Conservation (phyloP, 2,329 filamentous ascomycete genomes). For the Colletotrichum filicis region DNA sequence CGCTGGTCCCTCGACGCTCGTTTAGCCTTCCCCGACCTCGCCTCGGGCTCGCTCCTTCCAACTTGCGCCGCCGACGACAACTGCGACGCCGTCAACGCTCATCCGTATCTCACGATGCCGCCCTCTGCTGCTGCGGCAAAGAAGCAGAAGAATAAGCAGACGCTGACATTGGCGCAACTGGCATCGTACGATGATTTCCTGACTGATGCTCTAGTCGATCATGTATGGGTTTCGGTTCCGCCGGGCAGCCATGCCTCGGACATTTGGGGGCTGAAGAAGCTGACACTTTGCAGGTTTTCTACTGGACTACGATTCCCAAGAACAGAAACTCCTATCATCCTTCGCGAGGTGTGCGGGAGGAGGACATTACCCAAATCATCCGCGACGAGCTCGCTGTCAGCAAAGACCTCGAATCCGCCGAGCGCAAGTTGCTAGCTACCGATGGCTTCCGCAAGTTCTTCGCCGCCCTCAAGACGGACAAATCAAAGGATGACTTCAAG, state of each 20-base stretch:
- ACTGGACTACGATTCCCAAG: constrained; percentile 96
- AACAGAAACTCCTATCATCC: constrained; percentile 89
- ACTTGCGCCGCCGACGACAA: constrained; percentile 17
- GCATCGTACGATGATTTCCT: constrained; percentile 95
- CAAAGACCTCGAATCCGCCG: constrained; percentile 77
- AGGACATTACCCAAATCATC: constrained; percentile 70
- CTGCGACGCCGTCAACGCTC: constrained; percentile 3
- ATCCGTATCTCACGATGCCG: constrained; percentile 46
- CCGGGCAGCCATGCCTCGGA: background rate
- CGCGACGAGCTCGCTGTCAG: constrained; percentile 77
- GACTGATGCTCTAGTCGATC: constrained; percentile 94
- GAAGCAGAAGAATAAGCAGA: constrained; percentile 74
- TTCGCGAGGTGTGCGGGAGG: constrained; percentile 79
- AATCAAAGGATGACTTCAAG: constrained; percentile 85
- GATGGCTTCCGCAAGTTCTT: constrained; percentile 80
- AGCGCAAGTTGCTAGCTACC: constrained; percentile 77
- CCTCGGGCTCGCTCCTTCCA: constrained; percentile 6
- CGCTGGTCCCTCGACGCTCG: constrained; percentile 24
- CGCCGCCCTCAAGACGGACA: constrained; percentile 74
- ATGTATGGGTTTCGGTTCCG: constrained; percentile 68
- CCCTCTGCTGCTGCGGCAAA: constrained; percentile 47
- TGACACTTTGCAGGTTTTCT: constrained; percentile 76
- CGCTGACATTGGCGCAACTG: constrained; percentile 86
- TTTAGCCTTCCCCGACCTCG: constrained; percentile 26
- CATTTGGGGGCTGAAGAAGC: constrained; percentile 34